Evolutionary conservation across 208 protist genomes (phyloP).

Genomic region (Novymonas esmeraldas): DNA sequence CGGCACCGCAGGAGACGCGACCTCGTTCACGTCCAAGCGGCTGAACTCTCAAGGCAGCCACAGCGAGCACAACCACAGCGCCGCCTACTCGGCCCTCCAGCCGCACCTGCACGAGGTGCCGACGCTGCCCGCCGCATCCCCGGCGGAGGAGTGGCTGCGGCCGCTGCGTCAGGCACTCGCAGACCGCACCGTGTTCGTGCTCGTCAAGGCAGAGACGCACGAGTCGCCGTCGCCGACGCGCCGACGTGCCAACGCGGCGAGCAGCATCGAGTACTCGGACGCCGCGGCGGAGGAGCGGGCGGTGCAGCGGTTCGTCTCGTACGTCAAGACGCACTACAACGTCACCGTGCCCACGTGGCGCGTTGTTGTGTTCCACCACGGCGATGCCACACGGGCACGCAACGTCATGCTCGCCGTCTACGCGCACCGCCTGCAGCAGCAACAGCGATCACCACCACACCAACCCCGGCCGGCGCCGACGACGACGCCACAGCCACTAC

Average conservation of each 20-base stretch:
- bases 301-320: conserved; percentile 6
- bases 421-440: conserved; percentile 1
- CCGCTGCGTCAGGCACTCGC: conserved; percentile 30
- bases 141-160: conserved; percentile 20
- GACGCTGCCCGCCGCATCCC: neutral
- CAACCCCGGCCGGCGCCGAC: neutral
- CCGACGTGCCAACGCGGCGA: neutral
- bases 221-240: neutral
- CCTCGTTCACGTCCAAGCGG: neutral
- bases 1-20: no score
- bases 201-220: conserved; percentile 6
- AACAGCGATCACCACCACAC: neutral
- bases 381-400: conserved; percentile 29
- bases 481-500: neutral
- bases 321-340: conserved; percentile 26
- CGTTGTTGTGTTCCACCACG: conserved; percentile 56
- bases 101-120: neutral
- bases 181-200: conserved; percentile 24
- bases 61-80: neutral
- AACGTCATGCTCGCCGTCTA: conserved; percentile 33
- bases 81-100: neutral
- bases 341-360: conserved; percentile 64
- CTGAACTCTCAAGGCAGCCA: neutral
- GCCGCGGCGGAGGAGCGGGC: neutral
- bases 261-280: neutral